Evolutionary conservation across 331 rosid genomes (phyloP).

Genomic region (Cydonia oblonga): DNA sequence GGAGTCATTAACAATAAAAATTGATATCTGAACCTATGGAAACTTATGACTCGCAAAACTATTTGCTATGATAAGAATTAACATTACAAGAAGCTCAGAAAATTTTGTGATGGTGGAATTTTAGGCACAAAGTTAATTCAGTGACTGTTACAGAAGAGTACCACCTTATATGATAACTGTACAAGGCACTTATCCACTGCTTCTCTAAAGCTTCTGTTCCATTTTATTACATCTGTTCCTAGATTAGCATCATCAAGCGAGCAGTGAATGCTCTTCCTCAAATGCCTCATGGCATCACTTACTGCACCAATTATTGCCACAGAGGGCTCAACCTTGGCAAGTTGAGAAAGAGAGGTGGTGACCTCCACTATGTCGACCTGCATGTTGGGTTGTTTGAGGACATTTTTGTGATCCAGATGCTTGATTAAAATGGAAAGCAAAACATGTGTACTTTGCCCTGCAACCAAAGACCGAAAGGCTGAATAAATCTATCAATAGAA

Average conservation of each 20-base stretch:
- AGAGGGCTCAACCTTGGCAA: slow-evolving; percentile 66
- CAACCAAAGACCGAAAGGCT: not conserved
- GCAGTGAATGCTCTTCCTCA: slow-evolving; percentile 69
- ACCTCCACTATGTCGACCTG: slow-evolving; percentile 80
- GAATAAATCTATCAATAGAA: not conserved
- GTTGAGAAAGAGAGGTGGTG: slow-evolving; percentile 57
- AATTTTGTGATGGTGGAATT: not conserved
- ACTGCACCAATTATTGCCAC: slow-evolving; percentile 55
- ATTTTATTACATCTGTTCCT: slow-evolving; percentile 35
- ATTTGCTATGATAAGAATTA: slow-evolving; percentile 4
- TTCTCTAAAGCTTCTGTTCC: slow-evolving; percentile 60
- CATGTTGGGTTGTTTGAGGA: slow-evolving; percentile 64
- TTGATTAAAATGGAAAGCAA: slow-evolving; percentile 69
- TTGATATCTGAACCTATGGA: not conserved
- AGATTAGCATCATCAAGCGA: slow-evolving; percentile 51
- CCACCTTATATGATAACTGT: slow-evolving; percentile 69
- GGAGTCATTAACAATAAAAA: not conserved
- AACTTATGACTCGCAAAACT: not conserved
- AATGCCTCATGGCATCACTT: slow-evolving; percentile 82
- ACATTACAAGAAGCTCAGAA: not conserved
- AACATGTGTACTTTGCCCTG: slow-evolving; percentile 80
- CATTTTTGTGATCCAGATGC: slow-evolving; percentile 86
- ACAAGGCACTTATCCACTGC: slow-evolving; percentile 84
- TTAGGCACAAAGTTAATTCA: slow-evolving; percentile 2
- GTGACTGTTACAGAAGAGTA: slow-evolving; percentile 1